Conservation (phyloP, 1,139 yeast species). For the Yamadazyma triangularis region DNA sequence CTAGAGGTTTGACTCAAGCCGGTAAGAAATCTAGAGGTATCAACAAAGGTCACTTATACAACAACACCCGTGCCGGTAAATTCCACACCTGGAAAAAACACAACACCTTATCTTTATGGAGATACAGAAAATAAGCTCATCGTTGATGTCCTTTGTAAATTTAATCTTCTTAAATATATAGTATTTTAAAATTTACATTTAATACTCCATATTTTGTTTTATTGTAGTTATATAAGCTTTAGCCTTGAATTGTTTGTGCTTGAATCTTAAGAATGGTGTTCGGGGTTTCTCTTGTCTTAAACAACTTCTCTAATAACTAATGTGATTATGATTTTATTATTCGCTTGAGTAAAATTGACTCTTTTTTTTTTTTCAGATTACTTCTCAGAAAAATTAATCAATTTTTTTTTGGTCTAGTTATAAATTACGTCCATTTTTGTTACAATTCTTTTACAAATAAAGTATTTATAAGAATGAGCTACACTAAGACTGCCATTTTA, state of each 20-base stretch:
- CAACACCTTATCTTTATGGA: conserved; percentile 98
- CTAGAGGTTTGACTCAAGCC: conserved; percentile 97
- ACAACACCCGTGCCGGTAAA: conserved; percentile 98
- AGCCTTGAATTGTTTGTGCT: too few relatives aligned
- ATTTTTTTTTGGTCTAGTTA: too few relatives aligned
- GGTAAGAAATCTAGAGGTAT: conserved; percentile 99
- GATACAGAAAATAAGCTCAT: conserved; percentile 86
- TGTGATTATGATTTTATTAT: not conserved
- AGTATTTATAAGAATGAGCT: conserved; percentile 23
- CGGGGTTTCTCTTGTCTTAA: too few relatives aligned
- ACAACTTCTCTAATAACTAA: too few relatives aligned
- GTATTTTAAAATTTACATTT: too few relatives aligned
- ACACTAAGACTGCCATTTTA: conserved; percentile 82
- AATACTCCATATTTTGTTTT: too few relatives aligned
- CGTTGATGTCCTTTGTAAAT: conserved; percentile 1
- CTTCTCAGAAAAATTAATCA: not conserved
- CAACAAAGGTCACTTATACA: conserved; percentile 99
- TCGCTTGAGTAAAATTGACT: conserved; percentile 1
- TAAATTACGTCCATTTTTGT: conserved; percentile 30
- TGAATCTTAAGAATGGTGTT: too few relatives aligned
- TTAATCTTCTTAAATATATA: not conserved
- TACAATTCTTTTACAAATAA: conserved; percentile 22
- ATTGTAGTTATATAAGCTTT: too few relatives aligned
- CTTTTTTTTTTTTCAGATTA: conserved; percentile 1
- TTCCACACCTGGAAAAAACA: conserved; percentile 99